Percentiles rank a stretch among this genome's conserved stretches.
Evolutionary conservation across 352 stramenopile species (phyloP).

Genomic region (Phytopythium kandeliae): DNA sequence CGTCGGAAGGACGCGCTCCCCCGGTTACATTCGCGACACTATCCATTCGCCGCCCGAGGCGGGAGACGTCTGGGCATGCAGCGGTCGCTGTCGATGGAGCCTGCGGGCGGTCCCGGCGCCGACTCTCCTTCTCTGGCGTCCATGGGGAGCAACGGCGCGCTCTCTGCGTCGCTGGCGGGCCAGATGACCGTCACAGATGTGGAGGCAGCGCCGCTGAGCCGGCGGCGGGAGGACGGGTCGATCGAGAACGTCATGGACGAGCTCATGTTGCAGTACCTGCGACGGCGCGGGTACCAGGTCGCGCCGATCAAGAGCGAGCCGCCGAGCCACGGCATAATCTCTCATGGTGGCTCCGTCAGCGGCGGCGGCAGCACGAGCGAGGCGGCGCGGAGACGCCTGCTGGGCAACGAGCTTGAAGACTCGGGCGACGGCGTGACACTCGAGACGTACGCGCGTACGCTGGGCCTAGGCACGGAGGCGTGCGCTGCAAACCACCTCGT

Average conservation of each 20-base stretch:
- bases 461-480: conserved; percentile 64
- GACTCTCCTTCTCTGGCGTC: background rate
- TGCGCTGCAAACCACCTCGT: conserved; percentile 75
- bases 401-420: conserved; percentile 15
- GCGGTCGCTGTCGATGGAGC: background rate
- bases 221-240: conserved; percentile 1
- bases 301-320: conserved; percentile 2
- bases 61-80: background rate
- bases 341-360: no score
- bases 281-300: conserved; percentile 48
- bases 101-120: background rate
- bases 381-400: conserved; percentile 21
- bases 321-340: background rate
- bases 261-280: conserved; percentile 66
- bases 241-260: conserved; percentile 49
- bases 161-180: background rate
- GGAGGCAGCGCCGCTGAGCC: background rate
- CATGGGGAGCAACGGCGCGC: conserved; percentile 14
- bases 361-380: conserved; percentile 5
- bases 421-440: conserved; percentile 28
- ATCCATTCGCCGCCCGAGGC: conserved; percentile 1
- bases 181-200: no score
- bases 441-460: conserved; percentile 49
- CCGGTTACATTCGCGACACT: background rate
- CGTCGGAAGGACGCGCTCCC: no score